Base-by-base conservation (phyloP, 1,284 basidiomycete genomes). In the Tetrapyrgos nigripes region DNA sequence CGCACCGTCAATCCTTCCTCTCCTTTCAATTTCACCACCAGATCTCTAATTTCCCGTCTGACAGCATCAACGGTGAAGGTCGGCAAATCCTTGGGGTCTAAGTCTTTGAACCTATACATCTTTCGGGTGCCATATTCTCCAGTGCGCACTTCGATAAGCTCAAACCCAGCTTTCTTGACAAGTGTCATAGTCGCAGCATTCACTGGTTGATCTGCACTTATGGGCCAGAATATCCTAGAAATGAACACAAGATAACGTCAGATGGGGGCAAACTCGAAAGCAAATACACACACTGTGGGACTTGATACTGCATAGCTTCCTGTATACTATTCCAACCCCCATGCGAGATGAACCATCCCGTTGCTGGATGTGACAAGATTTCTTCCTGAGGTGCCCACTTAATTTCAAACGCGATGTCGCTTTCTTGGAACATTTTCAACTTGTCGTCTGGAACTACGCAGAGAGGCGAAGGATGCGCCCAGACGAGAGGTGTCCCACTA, bases 271-370 rank as follows among this genome's bases (percentile, higher is more conserved):
- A 9, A 14, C 13, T n/a, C 28, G 4, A 13, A 45, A 54, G 44
- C n/a, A 23, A 50, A 24, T 29, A 29, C 10, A 50, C 54, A 11
- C 26, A 56, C 54, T 43, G 46, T 37, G 54, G 54, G 23, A 56
- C 46, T 14, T 31, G 46, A 27, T 43, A 40, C 10, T 37, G 11
- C 26, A 56, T 50, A 3, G 54, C 54, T n/a, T 56, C 54, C 29
- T 40, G 31, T 11, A 50, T 56, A 21, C 47, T 50, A 29, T 56
- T 56, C 54, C 54, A 56, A 24, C 54, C 54, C 17, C 54, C 54
- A 44, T 56, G 54, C 19, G 54, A 43, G n/a, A 49, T 35, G 26
- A 56, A 56, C 54, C 54, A 56, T 13, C 54, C 54, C 8, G 54
- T 56, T 2, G 44, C 54, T 21, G 46, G 26, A 50, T 56, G 54